Evolutionary conservation across 306 rosid genomes (phyloP), one percentile per base, ranked within the genome.

Genomic region (Argentina anserina): DNA sequence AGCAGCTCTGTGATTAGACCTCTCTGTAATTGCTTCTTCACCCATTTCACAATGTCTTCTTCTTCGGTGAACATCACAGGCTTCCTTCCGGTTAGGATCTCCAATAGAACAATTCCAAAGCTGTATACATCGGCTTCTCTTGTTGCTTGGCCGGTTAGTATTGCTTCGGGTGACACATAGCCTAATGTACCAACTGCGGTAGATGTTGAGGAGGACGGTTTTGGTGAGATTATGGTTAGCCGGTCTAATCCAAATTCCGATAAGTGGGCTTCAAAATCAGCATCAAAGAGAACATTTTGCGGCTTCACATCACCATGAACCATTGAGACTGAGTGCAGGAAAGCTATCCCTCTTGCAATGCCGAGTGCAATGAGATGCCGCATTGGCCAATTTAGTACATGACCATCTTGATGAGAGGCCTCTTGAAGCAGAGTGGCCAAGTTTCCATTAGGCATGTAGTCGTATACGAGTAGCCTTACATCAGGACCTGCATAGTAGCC

Each of bases 361-460:
- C 96, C 96, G 0, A 92, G 80, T 23, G 93, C 97, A 49, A 92
- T 92, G 62, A 92, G 90, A 76, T 92, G 97, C 33, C 97, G 93
- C 97, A 89, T 92, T 46, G 97, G 97, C 96, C 96, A 92, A 76
- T 92, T 92, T 66, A 92, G 76, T 5, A 92, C 93, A 72, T 92
- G 97, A 0, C 97, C 97, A 17, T 92, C 97, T 79, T 89, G 97
- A 68, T 91, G 96, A 17, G 96, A 86, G 0, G 97, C 93, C 53
- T 91, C 97, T 70, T 91, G 97, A 36, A 91, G 93, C 5, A 91
- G 82, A 9, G 93, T 91, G 6, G 89, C 93, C 1, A 91, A 42
- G 80, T 89, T 91, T 26, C 96, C 97, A 71, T 91, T 91, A 5
- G 97, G 97, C 97, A 91, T 91, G 87, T 91, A 91, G 71, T 91